Base-by-base conservation (phyloP, 2,329 filamentous ascomycete species). In the Pseudogymnoascus pannorum region DNA sequence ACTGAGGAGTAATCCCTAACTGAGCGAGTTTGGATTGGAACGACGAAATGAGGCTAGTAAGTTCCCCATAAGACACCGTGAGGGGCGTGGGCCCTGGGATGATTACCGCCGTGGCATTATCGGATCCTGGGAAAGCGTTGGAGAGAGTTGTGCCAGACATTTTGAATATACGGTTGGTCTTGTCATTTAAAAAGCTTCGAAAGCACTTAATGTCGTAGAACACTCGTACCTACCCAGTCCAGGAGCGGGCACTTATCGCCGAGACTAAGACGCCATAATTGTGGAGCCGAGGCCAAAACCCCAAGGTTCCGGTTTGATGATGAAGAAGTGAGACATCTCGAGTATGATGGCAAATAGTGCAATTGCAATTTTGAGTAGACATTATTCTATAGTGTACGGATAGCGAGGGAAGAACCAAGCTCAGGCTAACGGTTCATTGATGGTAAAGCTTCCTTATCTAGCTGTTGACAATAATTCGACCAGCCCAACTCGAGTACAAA, bases 21-120 rank as follows among this genome's bases (percentile, higher is more conserved):
- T 81, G 80, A 22, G 91, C 90, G 65, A 95, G 85, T 75, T 91
- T 89, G 71, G 80, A 78, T 77, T 94, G 91, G 77, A 94, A 93
- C 14, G 81, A 76, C 44, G 79, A 75, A 61, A 91, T 82, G 70
- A 92, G 87, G 64, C 80, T 73, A 60, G 81, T 74, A 59, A 95
- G 83, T 70, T 86, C 81, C 65, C 79, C 75, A 77, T 91, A 93
- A 38, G 87, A 87, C 65, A 91, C 78, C n/a, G 79, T 82, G 64
- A 91, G 78, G 63, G 86, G 76, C 5, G 74, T 71, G 5, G 85
- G 78, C 62, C 82, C 83, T 29, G 90, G 90, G 57, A 94, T 79
- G 71, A 94, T 89, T 73, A 94, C 78, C 63, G 90, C 90, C 12
- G 81, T 79, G 18, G 79, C 73, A 61, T 77, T 68, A 22, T 79